These are phyloP conservation scores for Acanthamoeba healyi DNA, from an alignment of 208 protist genomes.

Conservation along the genomic window DNA sequence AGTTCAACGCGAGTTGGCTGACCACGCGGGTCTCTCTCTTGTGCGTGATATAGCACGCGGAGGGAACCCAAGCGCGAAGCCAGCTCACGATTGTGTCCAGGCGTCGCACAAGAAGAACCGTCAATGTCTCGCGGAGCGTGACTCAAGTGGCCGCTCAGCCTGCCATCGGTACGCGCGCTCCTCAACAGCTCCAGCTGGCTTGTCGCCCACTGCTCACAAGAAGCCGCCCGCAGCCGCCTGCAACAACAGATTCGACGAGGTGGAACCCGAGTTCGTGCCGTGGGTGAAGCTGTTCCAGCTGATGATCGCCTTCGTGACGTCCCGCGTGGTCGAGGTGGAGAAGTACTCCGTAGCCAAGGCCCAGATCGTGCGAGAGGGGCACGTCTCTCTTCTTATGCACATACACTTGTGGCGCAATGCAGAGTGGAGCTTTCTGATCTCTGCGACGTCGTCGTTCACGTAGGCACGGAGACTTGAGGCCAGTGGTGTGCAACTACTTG, in stretches of 20 bases:
- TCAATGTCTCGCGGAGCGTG: background rate
- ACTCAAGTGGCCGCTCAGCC: too few species aligned
- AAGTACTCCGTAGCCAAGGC: slow-evolving; percentile 75
- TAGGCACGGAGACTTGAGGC: slow-evolving; percentile 48
- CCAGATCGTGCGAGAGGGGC: slow-evolving; percentile 48
- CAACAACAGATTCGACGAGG: slow-evolving; percentile 33
- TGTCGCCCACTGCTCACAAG: too few species aligned
- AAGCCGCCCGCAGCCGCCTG: background rate
- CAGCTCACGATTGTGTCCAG: background rate
- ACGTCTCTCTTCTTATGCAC: background rate
- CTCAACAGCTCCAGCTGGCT: background rate
- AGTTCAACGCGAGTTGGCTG: too few species aligned
- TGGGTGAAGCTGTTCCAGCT: slow-evolving; percentile 77
- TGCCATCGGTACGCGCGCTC: too few species aligned
- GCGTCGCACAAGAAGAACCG: background rate
- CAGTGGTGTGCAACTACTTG: background rate
- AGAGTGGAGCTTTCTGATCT: background rate
- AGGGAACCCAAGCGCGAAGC: background rate
- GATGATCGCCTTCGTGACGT: slow-evolving; percentile 75
- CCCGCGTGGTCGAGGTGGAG: slow-evolving; percentile 69
- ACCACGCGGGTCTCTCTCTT: too few species aligned
- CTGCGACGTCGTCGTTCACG: background rate
- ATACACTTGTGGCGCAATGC: background rate
- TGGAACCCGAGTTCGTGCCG: background rate
- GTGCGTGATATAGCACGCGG: too few species aligned